A percentile compares a stretch with the other conserved stretches of the same genome.
Evolutionary conservation across 306 rosid genomes (phyloP).

Genomic region (Vigna trinervia): DNA sequence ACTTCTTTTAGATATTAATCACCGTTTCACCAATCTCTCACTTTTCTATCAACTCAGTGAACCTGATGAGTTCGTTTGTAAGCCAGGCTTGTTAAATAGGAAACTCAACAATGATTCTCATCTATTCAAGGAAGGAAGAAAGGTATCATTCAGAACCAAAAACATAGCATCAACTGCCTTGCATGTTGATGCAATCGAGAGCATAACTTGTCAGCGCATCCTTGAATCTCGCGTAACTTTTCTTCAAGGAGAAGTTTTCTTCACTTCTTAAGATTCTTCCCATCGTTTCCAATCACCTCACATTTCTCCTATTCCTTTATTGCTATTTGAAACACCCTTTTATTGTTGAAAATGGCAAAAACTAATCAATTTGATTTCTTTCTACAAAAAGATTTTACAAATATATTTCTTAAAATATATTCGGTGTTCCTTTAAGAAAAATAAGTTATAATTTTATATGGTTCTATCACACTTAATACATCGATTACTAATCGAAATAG

Average conservation of each 20-base stretch:
- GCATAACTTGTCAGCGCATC: neutral
- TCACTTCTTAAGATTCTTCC: neutral
- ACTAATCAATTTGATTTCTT: no score
- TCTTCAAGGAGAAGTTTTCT: neutral
- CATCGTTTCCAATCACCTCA: neutral
- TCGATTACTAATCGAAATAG: no score
- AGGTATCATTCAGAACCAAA: slow-evolving; percentile 2
- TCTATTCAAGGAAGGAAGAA: neutral
- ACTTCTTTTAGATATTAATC: neutral
- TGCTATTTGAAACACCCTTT: neutral
- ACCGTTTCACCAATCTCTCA: neutral
- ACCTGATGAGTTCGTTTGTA: neutral
- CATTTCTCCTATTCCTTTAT: neutral
- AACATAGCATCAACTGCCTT: slow-evolving; percentile 10
- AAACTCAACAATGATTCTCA: slow-evolving; percentile 10
- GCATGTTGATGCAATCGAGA: neutral
- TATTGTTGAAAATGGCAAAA: neutral
- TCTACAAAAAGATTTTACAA: no score
- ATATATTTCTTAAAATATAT: no score
- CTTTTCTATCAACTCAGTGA: neutral
- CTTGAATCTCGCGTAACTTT: neutral
- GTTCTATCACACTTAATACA: no score
- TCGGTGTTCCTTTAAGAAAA: no score
- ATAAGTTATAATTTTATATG: no score
- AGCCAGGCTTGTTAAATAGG: slow-evolving; percentile 7